These are phyloP conservation scores for Lupinus albus DNA, from an alignment of 306 rosid genomes.

Conservation along the genomic window DNA sequence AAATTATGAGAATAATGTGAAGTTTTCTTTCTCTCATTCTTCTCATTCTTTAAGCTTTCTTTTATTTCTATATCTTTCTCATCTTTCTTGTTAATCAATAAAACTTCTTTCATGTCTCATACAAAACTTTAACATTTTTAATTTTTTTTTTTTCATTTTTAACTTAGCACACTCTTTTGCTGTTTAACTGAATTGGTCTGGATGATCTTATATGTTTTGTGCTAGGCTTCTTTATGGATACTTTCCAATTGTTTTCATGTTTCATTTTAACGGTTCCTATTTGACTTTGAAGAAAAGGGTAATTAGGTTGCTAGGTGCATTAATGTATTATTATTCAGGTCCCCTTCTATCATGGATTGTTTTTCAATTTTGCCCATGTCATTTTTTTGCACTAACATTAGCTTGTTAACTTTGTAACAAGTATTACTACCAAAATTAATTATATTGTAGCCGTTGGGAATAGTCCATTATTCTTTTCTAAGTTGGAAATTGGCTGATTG, in stretches of 20 bases:
- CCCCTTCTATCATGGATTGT: conserved; percentile 28
- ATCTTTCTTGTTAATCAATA: no score
- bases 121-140: no score
- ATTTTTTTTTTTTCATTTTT: conserved; percentile 11
- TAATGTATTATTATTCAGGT: conserved; percentile 8
- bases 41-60: no score
- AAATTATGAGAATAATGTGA: no score
- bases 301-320: not conserved
- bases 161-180: conserved; percentile 8
- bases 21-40: no score
- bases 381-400: conserved; percentile 12
- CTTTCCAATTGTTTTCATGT: not conserved
- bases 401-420: not conserved
- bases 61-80: no score
- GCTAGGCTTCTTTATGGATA: conserved; percentile 34
- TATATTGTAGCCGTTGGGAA: not conserved
- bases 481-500: conserved; percentile 29
- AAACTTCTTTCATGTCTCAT: no score
- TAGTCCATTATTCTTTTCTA: conserved; percentile 20
- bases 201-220: conserved; percentile 13
- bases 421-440: not conserved
- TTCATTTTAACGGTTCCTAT: conserved; percentile 27
- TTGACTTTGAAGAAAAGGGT: conserved; percentile 32
- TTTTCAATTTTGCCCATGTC: conserved; percentile 24
- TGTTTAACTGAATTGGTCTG: conserved; percentile 35